Base-by-base conservation (phyloP, 768 basidiomycete species). In the Pleurotus sapidus region DNA sequence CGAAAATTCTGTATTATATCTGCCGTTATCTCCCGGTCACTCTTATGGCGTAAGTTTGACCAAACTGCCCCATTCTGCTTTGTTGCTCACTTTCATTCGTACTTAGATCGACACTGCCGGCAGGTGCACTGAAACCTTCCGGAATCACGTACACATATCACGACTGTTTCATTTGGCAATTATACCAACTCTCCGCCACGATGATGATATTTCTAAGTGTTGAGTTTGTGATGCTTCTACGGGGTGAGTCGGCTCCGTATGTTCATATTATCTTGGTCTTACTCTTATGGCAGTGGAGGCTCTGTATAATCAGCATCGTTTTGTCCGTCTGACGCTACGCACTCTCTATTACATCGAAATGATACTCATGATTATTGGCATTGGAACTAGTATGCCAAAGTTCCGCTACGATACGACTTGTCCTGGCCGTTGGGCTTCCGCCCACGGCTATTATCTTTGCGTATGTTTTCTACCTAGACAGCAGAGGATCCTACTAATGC, bases 151-250 rank as follows among this genome's bases (percentile, higher is more conserved):
- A 76, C 60, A 72, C 75, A 1, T 55, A 56, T 6, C 72, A 73
- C 55, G 74, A 68, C 39, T 78, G 77, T 60, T 78, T 69, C 63
- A 72, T 76, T 51, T 78, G 75, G 76, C 69, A 76, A 59, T 64
- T 75, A 17, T 77, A 72, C 51, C 75, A 76, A 65, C 74, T 68
- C 14, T 64, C 69, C 7, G 70, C 70, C 6, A 64, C 70, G 8
- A 59, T 69, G 6, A 42, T 61, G 1, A 62, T 76, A 23, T 63
- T 74, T n/a, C 58, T 59, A 4, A 63, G 61, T 9, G 72, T 75
- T 7, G 76, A 77, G 57, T 70, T 68, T n/a, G 68, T 78, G 34
- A 65, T 78, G 15, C 73, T 77, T 48, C 59, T 77, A 25, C 67
- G 77, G 64, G 67, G 77, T 75, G 53, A 50, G 62, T 57, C 18